Evolutionary conservation across 768 basidiomycete genomes (phyloP).

Genomic region (Lactarius trivialis): DNA sequence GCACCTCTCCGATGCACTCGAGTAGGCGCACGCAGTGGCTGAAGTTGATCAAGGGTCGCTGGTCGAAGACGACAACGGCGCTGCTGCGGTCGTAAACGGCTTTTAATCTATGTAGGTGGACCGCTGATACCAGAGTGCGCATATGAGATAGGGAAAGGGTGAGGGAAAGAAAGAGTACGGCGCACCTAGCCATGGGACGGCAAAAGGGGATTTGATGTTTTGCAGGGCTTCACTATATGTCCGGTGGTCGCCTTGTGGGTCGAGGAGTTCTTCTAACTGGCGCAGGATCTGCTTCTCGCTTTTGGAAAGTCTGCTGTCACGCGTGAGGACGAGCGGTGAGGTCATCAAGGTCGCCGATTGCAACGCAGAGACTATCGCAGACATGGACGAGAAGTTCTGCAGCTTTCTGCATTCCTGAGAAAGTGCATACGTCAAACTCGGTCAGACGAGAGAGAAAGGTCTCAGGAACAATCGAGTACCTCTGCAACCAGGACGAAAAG

Average conservation of each 20-base stretch:
- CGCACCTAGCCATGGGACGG: conserved; percentile 38
- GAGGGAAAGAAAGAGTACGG: neutral
- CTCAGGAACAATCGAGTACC: conserved; percentile 27
- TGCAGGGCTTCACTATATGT: conserved; percentile 35
- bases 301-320: conserved; percentile 14
- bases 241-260: conserved; percentile 32
- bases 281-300: conserved; percentile 29
- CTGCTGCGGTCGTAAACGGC: neutral
- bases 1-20: conserved; percentile 32
- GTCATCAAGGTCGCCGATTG: conserved; percentile 37
- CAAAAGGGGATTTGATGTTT: conserved; percentile 24
- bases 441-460: neutral
- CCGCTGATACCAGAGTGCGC: conserved; percentile 26
- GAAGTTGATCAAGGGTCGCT: conserved; percentile 39
- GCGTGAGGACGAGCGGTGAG: conserved; percentile 29
- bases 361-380: conserved; percentile 39
- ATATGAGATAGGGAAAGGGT: neutral
- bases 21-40: conserved; percentile 36
- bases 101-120: conserved; percentile 27
- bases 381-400: conserved; percentile 40
- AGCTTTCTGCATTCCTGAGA: conserved; percentile 38
- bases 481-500: conserved; percentile 40
- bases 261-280: conserved; percentile 25
- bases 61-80: conserved; percentile 21
- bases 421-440: neutral